Percentiles rank a stretch among this genome's conserved stretches.
Evolutionary conservation across 805 yeast genomes (phyloP).

Genomic region (Brettanomyces bruxellensis): DNA sequence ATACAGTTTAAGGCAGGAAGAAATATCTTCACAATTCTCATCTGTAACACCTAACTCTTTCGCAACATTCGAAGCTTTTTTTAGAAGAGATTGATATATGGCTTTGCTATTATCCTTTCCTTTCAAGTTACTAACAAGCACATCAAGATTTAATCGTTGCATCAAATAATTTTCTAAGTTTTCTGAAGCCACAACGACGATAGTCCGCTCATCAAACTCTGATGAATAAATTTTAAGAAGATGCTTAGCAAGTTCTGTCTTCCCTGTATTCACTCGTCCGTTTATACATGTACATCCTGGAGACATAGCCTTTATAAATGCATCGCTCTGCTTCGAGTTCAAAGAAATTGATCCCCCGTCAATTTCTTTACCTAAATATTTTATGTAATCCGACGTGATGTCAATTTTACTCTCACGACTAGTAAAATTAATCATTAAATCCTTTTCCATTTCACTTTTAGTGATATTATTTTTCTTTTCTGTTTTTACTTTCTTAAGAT

Average conservation of each 20-base stretch:
- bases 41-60: conserved; percentile 13
- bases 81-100: conserved; percentile 9
- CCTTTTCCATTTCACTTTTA: too few species aligned
- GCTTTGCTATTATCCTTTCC: too few species aligned
- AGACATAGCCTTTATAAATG: conserved; percentile 2
- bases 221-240: conserved; percentile 14
- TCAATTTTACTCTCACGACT: too few species aligned
- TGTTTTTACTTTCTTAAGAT: too few species aligned
- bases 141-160: not conserved
- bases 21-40: conserved; percentile 14
- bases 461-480: too few species aligned
- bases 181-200: conserved; percentile 20
- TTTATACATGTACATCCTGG: conserved; percentile 13
- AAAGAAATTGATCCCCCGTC: not conserved
- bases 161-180: not conserved
- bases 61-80: conserved; percentile 24
- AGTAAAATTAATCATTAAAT: too few species aligned
- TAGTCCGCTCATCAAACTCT: conserved; percentile 16
- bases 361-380: too few species aligned
- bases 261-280: conserved; percentile 21
- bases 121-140: too few species aligned
- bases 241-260: conserved; percentile 22
- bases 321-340: not conserved
- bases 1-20: conserved; percentile 28
- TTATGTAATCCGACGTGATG: too few species aligned